Conservation (phyloP, 1,284 basidiomycete species). For the Tremellales sp. region DNA sequence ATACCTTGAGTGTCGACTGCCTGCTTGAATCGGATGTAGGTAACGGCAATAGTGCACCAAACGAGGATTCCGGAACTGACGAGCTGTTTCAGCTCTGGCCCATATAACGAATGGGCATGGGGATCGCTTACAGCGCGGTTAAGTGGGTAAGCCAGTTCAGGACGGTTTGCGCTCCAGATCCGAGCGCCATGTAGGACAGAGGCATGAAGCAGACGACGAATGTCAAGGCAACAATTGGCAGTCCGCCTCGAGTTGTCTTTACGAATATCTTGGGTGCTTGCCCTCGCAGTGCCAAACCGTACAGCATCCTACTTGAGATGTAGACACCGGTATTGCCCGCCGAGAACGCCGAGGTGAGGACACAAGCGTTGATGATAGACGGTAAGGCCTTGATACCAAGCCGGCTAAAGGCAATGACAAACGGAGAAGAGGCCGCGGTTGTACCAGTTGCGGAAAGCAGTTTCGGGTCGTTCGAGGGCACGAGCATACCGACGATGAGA, state of each 20-base stretch:
- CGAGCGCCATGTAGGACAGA: conserved; percentile 62
- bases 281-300: conserved; percentile 68
- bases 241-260: conserved; percentile 61
- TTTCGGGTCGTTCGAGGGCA: conserved; percentile 60
- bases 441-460: conserved; percentile 57
- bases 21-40: conserved; percentile 31
- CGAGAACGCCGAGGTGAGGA: conserved; percentile 80
- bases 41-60: conserved; percentile 19
- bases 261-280: conserved; percentile 74
- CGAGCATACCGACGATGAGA: conserved; percentile 65
- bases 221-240: conserved; percentile 66
- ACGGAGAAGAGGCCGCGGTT: conserved; percentile 68
- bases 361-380: conserved; percentile 75
- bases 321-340: conserved; percentile 80
- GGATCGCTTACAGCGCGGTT: conserved; percentile 8
- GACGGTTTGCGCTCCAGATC: conserved; percentile 50
- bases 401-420: conserved; percentile 57
- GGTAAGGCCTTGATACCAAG: conserved; percentile 71
- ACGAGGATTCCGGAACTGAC: conserved; percentile 36
- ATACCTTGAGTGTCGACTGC: conserved; percentile 28
- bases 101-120: not conserved
- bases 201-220: conserved; percentile 63
- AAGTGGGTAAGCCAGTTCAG: conserved; percentile 12
- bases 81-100: conserved; percentile 51
- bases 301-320: conserved; percentile 72